Percentiles rank a stretch among this genome's conserved stretches.
phyloP scores from a whole-genome alignment of 306 rosid species.

The Senna tora region DNA sequence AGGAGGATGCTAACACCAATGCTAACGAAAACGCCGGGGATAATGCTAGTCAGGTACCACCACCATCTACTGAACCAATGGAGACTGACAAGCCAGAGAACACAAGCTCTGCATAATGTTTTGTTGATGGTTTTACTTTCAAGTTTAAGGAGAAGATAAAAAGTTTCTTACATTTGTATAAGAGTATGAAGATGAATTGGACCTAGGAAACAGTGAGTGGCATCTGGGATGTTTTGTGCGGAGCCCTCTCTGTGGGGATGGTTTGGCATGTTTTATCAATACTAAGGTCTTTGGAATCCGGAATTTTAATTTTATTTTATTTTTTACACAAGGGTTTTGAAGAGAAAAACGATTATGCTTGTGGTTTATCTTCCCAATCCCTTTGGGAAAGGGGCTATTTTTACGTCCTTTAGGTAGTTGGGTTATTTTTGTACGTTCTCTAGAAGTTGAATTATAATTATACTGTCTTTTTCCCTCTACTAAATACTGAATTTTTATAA shows the following conservation, averaged over 20 bases:
- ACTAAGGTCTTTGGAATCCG: slow-evolving; percentile 48
- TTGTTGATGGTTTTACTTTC: slow-evolving; percentile 37
- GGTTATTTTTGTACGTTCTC: slow-evolving; percentile 37
- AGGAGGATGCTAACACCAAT: slow-evolving; percentile 12
- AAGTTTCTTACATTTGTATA: slow-evolving; percentile 33
- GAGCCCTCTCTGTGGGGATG: slow-evolving; percentile 29
- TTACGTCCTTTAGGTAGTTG: slow-evolving; percentile 22
- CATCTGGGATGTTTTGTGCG: slow-evolving; percentile 21
- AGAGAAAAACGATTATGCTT: slow-evolving; percentile 40
- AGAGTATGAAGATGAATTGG: slow-evolving; percentile 27
- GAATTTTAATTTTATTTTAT: no score
- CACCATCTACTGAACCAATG: slow-evolving; percentile 68
- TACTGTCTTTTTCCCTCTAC: slow-evolving; percentile 1
- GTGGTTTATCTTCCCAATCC: slow-evolving; percentile 33
- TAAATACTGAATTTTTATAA: slow-evolving; percentile 2
- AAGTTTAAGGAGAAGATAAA: slow-evolving; percentile 24
- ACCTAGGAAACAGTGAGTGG: slow-evolving; percentile 23
- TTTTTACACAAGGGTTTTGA: slow-evolving; percentile 39
- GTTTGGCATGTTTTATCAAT: slow-evolving; percentile 37
- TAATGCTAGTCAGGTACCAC: slow-evolving; percentile 49
- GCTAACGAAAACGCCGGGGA: slow-evolving; percentile 46
- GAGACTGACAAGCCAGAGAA: slow-evolving; percentile 73
- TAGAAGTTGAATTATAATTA: slow-evolving; percentile 18
- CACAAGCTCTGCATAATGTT: slow-evolving; percentile 50
- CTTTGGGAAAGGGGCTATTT: slow-evolving; percentile 33